Evolutionary conservation across 2,329 filamentous ascomycete species (phyloP).

Genomic region (Aspergillus puulaauensis): DNA sequence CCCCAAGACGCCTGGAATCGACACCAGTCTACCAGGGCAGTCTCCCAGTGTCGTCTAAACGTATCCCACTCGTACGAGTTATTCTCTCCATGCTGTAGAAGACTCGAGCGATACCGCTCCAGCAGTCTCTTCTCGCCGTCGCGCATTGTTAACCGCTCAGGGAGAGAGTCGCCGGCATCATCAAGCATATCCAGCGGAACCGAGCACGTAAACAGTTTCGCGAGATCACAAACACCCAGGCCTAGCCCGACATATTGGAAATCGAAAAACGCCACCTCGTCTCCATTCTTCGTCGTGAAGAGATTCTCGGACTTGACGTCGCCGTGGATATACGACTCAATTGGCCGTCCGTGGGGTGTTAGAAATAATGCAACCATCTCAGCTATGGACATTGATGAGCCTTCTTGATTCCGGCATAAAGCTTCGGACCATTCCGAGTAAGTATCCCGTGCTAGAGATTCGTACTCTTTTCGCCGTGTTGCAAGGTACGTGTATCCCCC

Average conservation of each 20-base stretch:
- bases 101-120: constrained; percentile 43
- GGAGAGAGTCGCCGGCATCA: constrained; percentile 25
- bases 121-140: constrained; percentile 54
- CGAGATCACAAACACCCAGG: constrained; percentile 64
- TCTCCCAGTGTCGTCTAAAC: constrained; percentile 64
- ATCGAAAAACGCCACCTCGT: constrained; percentile 63
- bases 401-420: constrained; percentile 44
- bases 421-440: constrained; percentile 56
- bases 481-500: constrained; percentile 70
- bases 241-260: constrained; percentile 69
- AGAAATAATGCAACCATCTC: constrained; percentile 56
- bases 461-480: constrained; percentile 60
- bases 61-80: constrained; percentile 54
- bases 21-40: constrained; percentile 67
- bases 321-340: constrained; percentile 64
- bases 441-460: constrained; percentile 45
- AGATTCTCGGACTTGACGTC: constrained; percentile 71
- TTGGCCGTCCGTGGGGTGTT: constrained; percentile 44
- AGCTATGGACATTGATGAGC: constrained; percentile 40
- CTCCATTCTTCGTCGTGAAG: constrained; percentile 54
- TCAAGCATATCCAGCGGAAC: constrained; percentile 56
- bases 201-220: constrained; percentile 67
- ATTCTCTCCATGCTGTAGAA: constrained; percentile 10
- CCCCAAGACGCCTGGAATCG: constrained; percentile 62
- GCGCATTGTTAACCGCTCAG: constrained; percentile 49